Conservation (phyloP, 176 grass and related monocot species). For the Phoenix dactylifera region DNA sequence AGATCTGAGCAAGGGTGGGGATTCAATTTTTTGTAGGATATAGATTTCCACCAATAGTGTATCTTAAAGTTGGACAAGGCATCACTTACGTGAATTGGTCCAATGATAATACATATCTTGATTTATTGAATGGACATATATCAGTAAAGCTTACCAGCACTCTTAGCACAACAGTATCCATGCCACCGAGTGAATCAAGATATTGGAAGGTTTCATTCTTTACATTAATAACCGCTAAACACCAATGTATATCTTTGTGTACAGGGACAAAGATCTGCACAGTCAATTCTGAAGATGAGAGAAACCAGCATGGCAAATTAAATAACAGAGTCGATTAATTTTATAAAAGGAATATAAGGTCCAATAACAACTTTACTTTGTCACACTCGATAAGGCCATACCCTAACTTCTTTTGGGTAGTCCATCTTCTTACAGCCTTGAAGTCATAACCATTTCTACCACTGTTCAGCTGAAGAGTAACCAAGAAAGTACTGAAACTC, state of each 20-base stretch:
- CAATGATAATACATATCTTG: too few relatives aligned
- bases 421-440: constrained; percentile 89
- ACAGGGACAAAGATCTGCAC: constrained; percentile 89
- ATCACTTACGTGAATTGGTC: too few relatives aligned
- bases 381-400: constrained; percentile 84
- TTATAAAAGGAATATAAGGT: not conserved
- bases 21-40: too few relatives aligned
- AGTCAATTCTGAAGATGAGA: not conserved
- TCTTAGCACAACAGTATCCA: constrained; percentile 46
- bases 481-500: not conserved
- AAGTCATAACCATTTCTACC: constrained; percentile 72
- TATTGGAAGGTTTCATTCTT: constrained; percentile 82
- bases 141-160: constrained; percentile 37
- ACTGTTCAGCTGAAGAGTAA: constrained; percentile 46
- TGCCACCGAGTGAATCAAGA: constrained; percentile 86
- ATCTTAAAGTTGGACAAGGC: too few relatives aligned
- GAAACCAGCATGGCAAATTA: constrained; percentile 1
- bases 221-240: constrained; percentile 87
- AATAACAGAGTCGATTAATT: constrained; percentile 11
- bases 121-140: too few relatives aligned
- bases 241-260: constrained; percentile 96
- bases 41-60: too few relatives aligned
- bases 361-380: constrained; percentile 48
- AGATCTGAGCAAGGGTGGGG: too few relatives aligned
- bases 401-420: constrained; percentile 75